Percentiles rank a stretch among this genome's conserved stretches.
Conservation (phyloP, 768 basidiomycete genomes). For the Plicaturopsis crispa region DNA sequence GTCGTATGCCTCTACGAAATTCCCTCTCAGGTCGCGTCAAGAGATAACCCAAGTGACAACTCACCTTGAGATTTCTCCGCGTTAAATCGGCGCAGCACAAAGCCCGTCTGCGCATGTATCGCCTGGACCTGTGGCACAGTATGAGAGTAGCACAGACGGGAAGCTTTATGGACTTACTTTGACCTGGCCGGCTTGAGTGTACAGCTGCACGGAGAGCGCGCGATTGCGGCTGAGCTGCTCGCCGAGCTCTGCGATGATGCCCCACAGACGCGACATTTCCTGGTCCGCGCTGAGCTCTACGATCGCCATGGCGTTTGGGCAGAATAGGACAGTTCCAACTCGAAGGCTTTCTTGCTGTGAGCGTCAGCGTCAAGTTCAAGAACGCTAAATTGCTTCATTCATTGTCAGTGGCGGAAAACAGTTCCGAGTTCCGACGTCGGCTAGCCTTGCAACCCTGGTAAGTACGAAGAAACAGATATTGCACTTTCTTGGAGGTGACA, state of each 20-base stretch:
- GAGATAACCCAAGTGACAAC: slow-evolving; percentile 1
- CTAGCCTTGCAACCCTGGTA: too few relatives aligned
- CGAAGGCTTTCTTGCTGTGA: not conserved
- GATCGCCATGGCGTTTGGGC: slow-evolving; percentile 41
- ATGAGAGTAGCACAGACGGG: not conserved
- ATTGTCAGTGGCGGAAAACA: too few relatives aligned
- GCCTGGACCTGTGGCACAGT: slow-evolving; percentile 60
- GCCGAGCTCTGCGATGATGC: slow-evolving; percentile 69
- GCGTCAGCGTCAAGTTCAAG: not conserved
- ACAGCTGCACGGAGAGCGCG: slow-evolving; percentile 60
- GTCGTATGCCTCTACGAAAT: slow-evolving; percentile 72
- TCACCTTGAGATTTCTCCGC: slow-evolving; percentile 80
- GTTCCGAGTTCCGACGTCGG: too few relatives aligned
- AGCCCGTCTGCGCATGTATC: slow-evolving; percentile 84
- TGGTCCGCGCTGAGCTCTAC: slow-evolving; percentile 45
- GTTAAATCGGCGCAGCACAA: slow-evolving; percentile 88
- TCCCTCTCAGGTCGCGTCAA: not conserved
- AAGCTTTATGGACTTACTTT: slow-evolving; percentile 52
- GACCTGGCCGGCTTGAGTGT: slow-evolving; percentile 64
- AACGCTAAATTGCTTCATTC: not conserved
- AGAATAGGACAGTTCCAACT: too few relatives aligned
- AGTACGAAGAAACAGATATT: too few relatives aligned
- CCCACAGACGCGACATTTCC: slow-evolving; percentile 51
- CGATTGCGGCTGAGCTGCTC: slow-evolving; percentile 81
- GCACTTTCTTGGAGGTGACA: too few relatives aligned